A percentile compares a stretch with the other conserved stretches of the same genome.
Evolutionary conservation across 2,329 filamentous ascomycete genomes (phyloP).

Genomic region (Trichoderma oligosporum): DNA sequence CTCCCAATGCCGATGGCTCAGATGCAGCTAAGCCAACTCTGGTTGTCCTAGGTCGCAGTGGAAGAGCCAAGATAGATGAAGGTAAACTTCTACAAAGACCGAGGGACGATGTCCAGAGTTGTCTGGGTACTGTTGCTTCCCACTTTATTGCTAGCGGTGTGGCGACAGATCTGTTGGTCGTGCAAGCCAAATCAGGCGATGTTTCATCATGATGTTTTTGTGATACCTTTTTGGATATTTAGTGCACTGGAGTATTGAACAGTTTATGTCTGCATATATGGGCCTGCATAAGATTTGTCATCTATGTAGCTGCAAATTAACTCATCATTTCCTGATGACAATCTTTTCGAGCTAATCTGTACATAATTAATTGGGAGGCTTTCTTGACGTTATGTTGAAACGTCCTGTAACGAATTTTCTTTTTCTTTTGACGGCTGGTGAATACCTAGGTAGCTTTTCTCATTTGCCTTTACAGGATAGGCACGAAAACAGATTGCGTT

Average conservation of each 20-base stretch:
- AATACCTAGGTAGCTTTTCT: too few species aligned
- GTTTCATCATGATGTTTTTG: slow-evolving; percentile 2
- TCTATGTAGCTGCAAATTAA: not conserved
- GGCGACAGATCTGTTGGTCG: slow-evolving; percentile 28
- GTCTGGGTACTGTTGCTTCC: slow-evolving; percentile 26
- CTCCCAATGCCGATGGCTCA: slow-evolving; percentile 7
- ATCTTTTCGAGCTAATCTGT: too few species aligned
- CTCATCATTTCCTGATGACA: not conserved
- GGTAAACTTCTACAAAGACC: slow-evolving; percentile 23
- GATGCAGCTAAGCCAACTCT: slow-evolving; percentile 22
- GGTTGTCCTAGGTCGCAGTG: slow-evolving; percentile 26
- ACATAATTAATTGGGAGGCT: too few species aligned
- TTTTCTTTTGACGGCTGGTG: too few species aligned
- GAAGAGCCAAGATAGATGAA: slow-evolving; percentile 21
- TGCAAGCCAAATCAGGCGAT: slow-evolving; percentile 30
- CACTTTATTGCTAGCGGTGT: slow-evolving; percentile 25
- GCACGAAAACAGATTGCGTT: too few species aligned
- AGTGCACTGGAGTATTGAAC: not conserved
- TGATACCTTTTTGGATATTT: not conserved
- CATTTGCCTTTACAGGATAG: too few species aligned
- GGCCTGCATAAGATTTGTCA: not conserved
- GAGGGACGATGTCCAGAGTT: slow-evolving; percentile 24
- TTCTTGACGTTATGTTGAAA: too few species aligned
- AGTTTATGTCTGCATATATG: not conserved
- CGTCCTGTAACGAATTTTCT: too few species aligned